Evolutionary conservation across 2,329 filamentous ascomycete genomes (phyloP).

Genomic region (Diaporthe velutina): DNA sequence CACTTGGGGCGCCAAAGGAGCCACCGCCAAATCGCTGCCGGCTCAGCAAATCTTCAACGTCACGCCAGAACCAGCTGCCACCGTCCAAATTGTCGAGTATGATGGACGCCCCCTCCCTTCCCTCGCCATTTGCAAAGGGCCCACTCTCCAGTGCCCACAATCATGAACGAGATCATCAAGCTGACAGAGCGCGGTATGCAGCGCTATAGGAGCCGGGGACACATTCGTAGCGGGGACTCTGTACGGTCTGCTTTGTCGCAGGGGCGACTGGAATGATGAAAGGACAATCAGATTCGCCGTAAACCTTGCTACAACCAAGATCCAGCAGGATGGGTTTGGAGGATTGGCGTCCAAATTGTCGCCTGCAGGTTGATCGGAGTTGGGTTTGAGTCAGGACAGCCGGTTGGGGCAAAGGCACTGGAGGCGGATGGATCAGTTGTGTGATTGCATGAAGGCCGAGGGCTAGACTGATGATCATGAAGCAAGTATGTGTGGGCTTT

Average conservation of each 20-base stretch:
- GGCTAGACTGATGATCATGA: slow-evolving; percentile 9
- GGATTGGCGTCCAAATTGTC: slow-evolving; percentile 54
- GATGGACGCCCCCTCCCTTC: slow-evolving; percentile 51
- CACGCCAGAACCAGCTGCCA: slow-evolving; percentile 48
- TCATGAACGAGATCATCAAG: slow-evolving; percentile 5
- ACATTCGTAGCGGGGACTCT: slow-evolving; percentile 81
- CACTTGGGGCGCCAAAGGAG: slow-evolving; percentile 61
- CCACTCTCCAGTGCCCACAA: slow-evolving; percentile 21
- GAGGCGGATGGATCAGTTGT: slow-evolving; percentile 42
- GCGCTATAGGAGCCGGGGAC: slow-evolving; percentile 80
- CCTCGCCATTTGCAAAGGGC: neutral
- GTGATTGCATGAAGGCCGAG: slow-evolving; percentile 29
- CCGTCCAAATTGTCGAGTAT: slow-evolving; percentile 70
- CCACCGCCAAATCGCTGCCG: slow-evolving; percentile 57
- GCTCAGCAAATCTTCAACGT: slow-evolving; percentile 42
- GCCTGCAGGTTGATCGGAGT: slow-evolving; percentile 32
- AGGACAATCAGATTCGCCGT: slow-evolving; percentile 68
- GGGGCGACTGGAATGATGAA: slow-evolving; percentile 60
- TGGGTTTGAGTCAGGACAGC: slow-evolving; percentile 34
- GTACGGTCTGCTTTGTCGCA: slow-evolving; percentile 68
- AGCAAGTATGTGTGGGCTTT: slow-evolving; percentile 15
- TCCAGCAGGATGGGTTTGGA: slow-evolving; percentile 75
- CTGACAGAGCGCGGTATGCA: slow-evolving; percentile 47
- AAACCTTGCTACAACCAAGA: slow-evolving; percentile 75
- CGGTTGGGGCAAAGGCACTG: neutral